Evolutionary conservation across 805 yeast genomes (phyloP), one percentile per base, ranked within the genome.

Genomic region (Lipomyces kockii): DNA sequence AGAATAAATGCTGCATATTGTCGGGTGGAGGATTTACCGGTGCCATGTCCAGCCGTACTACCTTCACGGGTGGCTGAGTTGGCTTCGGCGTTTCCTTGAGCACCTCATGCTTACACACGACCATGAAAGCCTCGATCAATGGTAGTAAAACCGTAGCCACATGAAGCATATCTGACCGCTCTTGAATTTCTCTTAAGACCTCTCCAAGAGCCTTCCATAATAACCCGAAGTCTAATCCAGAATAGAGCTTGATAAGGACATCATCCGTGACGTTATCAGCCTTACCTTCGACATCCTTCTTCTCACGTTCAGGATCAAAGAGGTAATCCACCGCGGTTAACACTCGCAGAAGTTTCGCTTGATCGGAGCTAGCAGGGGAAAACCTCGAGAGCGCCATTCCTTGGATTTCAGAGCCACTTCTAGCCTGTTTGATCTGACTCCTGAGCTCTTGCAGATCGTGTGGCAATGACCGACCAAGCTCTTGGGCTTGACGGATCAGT

Each of bases 51-150:
- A 3, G 88, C 82, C 74, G 90, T 88, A 76, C 92, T 94, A 66
- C 85, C 82, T 69, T 84, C 84, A 56, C 63, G 61, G 60, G 8
- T 29, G 9, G 32, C 60, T 27, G 55, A 17, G 51, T 32, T 25
- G 66, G 73, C 39, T 82, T 77, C 5, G 78, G 79, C 65, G 57
- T 51, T 20, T 63, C 66, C 25, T 65, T 65, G 25, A 62, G 29
- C 39, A 62, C 66, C 20, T 62, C 67, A 56, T 66, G 96, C 75
- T 93, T 93, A 79, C 97, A 92, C n/a, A 95, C 95, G 60, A 94
- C 97, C 97, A 95, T 92, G 65, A 95, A 81, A 0, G 97, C 88
- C 76, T 94, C 99, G 68, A 94, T 91, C 68, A 92, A 78, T 0
- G 98, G 98, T 29, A 94, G 81, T 29, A 93, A 79, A 0, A 91